Base-by-base conservation (phyloP, 1,284 basidiomycete genomes). In the Taiwanofungus camphoratus region DNA sequence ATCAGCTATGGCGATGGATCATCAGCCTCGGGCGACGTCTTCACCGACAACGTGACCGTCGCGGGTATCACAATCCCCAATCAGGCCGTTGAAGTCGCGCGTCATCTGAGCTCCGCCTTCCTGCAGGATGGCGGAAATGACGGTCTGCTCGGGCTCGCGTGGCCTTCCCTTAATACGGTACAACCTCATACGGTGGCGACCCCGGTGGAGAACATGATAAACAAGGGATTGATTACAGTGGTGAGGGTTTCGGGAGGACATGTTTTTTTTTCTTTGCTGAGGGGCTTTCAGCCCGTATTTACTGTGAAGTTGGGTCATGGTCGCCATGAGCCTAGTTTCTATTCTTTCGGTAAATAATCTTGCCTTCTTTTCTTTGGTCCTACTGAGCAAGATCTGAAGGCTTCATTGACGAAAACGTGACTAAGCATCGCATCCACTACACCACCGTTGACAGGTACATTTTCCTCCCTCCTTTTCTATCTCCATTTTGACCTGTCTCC, bases 1-100 rank as follows among this genome's bases (percentile, higher is more conserved):
- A 68, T 68, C 44, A 61, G 58, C 20, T 68, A 68, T 45, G 66
- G 66, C 31, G 66, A 68, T 51, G 65, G 66, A 12, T 66, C 64
- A 15, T 62, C 61, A 9, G 65, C 64, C 32, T 60, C 60, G 8
- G 60, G 64, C 16, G 56, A 62, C 42, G 61, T 66, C 15, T 66
- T 60, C 54, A 59, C 53, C 7, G 64, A 67, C 41, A 53, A 45
- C 33, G 53, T 67, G 45, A 52, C 55, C 26, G 54, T 68, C 21
- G 65, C 60, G 13, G 60, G 56, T 35, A 49, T 67, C 16, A 46
- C 54, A 19, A 57, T 67, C 30, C 52, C 57, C 4, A 52, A 52
- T 18, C 66, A 68, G 50, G 62, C 62, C 15, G 53, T 68, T 36
- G 66, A 68, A 49, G 55, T 63, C 23, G 64, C 66, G 2, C 48